These are phyloP conservation scores for Pythium sukuiense DNA, from an alignment of 352 stramenopile genomes.

Conservation along the genomic window DNA sequence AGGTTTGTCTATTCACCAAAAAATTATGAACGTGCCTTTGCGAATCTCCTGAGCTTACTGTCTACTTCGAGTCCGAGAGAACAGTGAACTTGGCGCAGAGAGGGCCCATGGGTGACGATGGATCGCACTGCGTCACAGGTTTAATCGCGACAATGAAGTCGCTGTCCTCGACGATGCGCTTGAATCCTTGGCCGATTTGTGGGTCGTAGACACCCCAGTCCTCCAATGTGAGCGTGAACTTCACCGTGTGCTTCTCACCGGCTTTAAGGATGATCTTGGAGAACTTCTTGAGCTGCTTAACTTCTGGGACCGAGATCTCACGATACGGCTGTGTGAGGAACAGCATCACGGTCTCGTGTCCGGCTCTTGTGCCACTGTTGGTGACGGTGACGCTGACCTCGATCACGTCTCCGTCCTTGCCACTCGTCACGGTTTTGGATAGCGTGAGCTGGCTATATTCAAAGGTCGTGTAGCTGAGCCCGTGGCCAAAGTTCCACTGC, in stretches of 20 bases:
- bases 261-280: slow-evolving; percentile 50
- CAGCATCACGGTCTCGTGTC: slow-evolving; percentile 37
- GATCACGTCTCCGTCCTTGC: slow-evolving; percentile 21
- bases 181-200: slow-evolving; percentile 56
- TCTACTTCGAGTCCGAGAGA: not conserved
- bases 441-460: slow-evolving; percentile 44
- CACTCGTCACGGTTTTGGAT: slow-evolving; percentile 30
- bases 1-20: not conserved
- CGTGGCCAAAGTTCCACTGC: slow-evolving; percentile 78
- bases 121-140: slow-evolving; percentile 47
- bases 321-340: slow-evolving; percentile 35
- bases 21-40: not conserved
- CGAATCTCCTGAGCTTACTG: not conserved
- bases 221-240: slow-evolving; percentile 23
- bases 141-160: slow-evolving; percentile 62
- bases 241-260: slow-evolving; percentile 18
- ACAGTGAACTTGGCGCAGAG: slow-evolving; percentile 42
- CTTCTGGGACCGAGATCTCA: slow-evolving; percentile 65
- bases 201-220: slow-evolving; percentile 53
- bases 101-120: slow-evolving; percentile 17
- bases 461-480: slow-evolving; percentile 76
- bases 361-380: slow-evolving; percentile 26
- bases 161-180: slow-evolving; percentile 42
- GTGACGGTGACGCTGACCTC: slow-evolving; percentile 36
- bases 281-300: slow-evolving; percentile 85